A percentile compares a stretch with the other conserved stretches of the same genome.
phyloP scores from a whole-genome alignment of 2,329 filamentous ascomycete genomes.

The Amylocarpus encephaloides region DNA sequence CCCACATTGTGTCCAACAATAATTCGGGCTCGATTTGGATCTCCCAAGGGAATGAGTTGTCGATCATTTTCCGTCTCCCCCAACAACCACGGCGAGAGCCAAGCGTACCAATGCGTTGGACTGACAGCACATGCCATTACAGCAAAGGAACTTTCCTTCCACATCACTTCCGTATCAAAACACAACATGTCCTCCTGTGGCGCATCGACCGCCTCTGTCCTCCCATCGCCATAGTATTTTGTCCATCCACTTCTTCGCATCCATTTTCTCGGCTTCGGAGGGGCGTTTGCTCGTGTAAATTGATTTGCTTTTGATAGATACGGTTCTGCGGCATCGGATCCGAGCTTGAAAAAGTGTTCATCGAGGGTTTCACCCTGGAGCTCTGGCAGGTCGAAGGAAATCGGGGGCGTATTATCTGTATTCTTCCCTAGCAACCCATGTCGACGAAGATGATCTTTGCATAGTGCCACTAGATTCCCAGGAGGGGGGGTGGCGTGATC shows the following conservation, averaged over 20 bases:
- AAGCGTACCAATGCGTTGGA: conserved; percentile 89
- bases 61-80: conserved; percentile 70
- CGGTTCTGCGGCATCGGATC: conserved; percentile 79
- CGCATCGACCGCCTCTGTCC: conserved; percentile 62
- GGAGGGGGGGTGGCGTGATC: conserved; percentile 50
- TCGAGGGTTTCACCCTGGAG: conserved; percentile 78
- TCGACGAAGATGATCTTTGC: conserved; percentile 72
- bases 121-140: conserved; percentile 95
- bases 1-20: conserved; percentile 94
- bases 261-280: conserved; percentile 65
- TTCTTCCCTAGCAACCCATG: conserved; percentile 91
- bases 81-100: conserved; percentile 92
- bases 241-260: conserved; percentile 81
- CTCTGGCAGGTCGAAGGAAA: conserved; percentile 78
- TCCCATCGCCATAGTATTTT: conserved; percentile 74
- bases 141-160: conserved; percentile 83
- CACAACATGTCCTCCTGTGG: conserved; percentile 78
- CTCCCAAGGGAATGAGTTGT: conserved; percentile 82
- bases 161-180: conserved; percentile 97
- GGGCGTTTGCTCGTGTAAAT: conserved; percentile 58
- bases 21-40: conserved; percentile 65
- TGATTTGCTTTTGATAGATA: conserved; percentile 69
- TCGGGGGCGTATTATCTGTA: conserved; percentile 65
- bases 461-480: conserved; percentile 68
- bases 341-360: conserved; percentile 88